Conservation (phyloP, 2,329 filamentous ascomycete species). For the Aspergillus neotritici region DNA sequence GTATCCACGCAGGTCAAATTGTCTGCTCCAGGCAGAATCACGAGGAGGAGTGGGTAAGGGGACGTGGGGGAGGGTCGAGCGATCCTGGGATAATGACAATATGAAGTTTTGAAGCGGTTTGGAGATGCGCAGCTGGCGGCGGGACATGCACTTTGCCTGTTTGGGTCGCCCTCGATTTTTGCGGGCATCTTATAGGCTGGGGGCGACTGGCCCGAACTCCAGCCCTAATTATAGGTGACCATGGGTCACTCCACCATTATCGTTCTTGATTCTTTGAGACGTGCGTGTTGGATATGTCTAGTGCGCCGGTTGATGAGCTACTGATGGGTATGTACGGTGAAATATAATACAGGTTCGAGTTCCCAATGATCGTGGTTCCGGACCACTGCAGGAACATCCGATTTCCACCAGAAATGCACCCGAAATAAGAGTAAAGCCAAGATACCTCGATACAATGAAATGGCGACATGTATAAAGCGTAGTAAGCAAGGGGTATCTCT, state of each 20-base stretch:
- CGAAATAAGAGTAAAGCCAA: too few relatives aligned
- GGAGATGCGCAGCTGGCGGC: constrained; percentile 18
- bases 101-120: constrained; percentile 29
- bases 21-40: constrained; percentile 39
- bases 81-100: constrained; percentile 16
- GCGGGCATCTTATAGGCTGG: constrained; percentile 15
- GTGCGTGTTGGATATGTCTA: too few relatives aligned
- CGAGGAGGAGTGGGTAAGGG: constrained; percentile 15
- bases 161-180: constrained; percentile 16
- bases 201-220: constrained; percentile 6
- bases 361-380: neutral
- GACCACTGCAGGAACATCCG: too few relatives aligned
- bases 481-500: constrained; percentile 17
- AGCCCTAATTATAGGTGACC: constrained; percentile 11
- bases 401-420: too few relatives aligned
- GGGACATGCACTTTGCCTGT: constrained; percentile 19
- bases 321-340: neutral
- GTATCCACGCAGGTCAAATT: constrained; percentile 8
- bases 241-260: neutral
- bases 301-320: too few relatives aligned
- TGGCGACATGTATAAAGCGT: constrained; percentile 8
- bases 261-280: neutral
- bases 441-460: neutral
- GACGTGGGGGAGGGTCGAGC: constrained; percentile 5
- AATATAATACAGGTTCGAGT: neutral